Evolutionary conservation across 495 filamentous ascomycete species (phyloP), one percentile per base, ranked within the genome.

Genomic region (Aspergillus baeticus): DNA sequence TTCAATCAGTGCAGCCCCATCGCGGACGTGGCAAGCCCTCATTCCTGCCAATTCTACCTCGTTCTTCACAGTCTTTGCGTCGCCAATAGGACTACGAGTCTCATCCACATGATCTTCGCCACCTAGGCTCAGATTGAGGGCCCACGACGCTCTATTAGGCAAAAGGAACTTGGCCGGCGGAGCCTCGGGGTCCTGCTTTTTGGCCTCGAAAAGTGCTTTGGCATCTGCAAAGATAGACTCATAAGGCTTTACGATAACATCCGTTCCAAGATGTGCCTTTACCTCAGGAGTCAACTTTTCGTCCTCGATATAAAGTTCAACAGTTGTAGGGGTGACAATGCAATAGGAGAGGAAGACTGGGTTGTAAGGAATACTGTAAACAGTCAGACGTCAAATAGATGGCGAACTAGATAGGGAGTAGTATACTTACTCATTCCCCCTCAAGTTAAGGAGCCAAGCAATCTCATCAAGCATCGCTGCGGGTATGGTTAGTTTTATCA

Each of bases 261-360:
- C 86, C 14, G 85, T 74, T 5, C 81, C 79, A 36, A 99, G 82
- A 54, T 96, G 90, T 22, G 71, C 77, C 62, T 83, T 80, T 51
- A 84, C 86, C 51, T 90, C 88, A 6, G 79, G 66, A 10, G 71
- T 85, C 17, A 99, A 69, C 69, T 98, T 96, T 5, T 83, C 82
- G 2, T 81, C 80, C 60, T 97, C 86, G 46, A 97, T 77, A 63
- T 97, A 99, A 11, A 99, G 74, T 22, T 88, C 93, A 31, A 88
- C 90, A 5, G 84, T 78, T 7, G 86, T 87, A 3, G 87, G 85
- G 5, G 95, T 98, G 49, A 99, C 79, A 38, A 95, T 80, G 37
- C 92, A 91, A 67, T 97, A 99, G 22, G 95, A 95, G 76, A 97
- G 97, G 78, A 98, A 99, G 33, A 99, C 95, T 0, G 95, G 95